Percentiles rank a stretch among this genome's conserved stretches.
Conservation (phyloP, 805 yeast genomes). For the Schizosaccharomyces cryophilus region DNA sequence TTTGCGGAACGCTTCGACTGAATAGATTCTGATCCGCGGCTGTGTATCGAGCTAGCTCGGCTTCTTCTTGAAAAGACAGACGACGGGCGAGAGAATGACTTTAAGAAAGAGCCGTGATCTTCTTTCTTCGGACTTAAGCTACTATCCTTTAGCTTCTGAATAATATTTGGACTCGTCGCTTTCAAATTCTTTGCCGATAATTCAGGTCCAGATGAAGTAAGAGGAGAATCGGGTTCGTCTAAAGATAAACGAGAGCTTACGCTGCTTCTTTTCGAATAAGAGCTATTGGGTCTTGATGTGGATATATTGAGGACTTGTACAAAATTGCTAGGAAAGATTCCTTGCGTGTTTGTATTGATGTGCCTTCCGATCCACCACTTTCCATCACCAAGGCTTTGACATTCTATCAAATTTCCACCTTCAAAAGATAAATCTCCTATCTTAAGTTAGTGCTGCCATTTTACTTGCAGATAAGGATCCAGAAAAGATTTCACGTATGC, state of each 20-base stretch:
- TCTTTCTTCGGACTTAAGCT: no score
- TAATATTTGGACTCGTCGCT: no score
- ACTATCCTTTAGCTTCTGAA: no score
- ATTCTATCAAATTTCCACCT: slow-evolving; percentile 81
- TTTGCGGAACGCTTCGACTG: not conserved
- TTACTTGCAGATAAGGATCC: not conserved
- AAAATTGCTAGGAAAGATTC: slow-evolving; percentile 70
- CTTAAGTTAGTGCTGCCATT: not conserved
- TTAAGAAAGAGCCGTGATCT: no score
- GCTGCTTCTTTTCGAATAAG: not conserved
- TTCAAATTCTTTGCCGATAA: not conserved
- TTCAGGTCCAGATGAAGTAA: not conserved
- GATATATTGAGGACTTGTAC: slow-evolving; percentile 27
- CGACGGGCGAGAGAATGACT: no score
- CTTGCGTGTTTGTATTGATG: slow-evolving; percentile 55
- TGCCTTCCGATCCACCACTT: slow-evolving; percentile 79
- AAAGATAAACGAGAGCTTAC: not conserved
- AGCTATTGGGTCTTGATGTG: not conserved
- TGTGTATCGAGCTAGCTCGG: no score
- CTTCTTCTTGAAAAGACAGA: no score
- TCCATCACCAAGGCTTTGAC: slow-evolving; percentile 56
- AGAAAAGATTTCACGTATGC: not conserved
- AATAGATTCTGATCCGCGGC: no score
- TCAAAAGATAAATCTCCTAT: slow-evolving; percentile 58
- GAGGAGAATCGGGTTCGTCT: not conserved